Percentiles rank a stretch among this genome's conserved stretches.
Evolutionary conservation across 176 grass and related monocot genomes (phyloP).

Genomic region (Stipa capillata): DNA sequence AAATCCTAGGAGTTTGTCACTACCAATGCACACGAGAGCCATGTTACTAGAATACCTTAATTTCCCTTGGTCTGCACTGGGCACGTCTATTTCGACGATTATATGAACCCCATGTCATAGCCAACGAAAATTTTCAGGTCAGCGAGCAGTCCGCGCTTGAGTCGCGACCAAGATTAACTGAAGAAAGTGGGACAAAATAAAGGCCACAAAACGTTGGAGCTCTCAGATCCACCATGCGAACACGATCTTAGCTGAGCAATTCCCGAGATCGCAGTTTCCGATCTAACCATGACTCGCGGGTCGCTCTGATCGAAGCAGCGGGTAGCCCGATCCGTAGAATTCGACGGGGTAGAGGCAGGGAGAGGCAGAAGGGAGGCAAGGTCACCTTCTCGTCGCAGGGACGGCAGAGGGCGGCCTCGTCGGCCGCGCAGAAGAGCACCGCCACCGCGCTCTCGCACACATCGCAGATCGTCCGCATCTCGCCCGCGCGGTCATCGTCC

Average conservation of each 20-base stretch:
- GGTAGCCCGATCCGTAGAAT: neutral
- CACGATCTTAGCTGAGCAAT: neutral
- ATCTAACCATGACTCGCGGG: neutral
- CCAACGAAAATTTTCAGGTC: neutral
- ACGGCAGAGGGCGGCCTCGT: conserved; percentile 90
- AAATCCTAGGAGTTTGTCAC: neutral
- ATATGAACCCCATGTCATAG: neutral
- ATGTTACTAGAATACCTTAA: neutral
- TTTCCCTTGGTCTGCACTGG: neutral
- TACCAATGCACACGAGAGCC: neutral
- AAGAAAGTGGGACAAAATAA: neutral
- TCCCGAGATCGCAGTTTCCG: neutral
- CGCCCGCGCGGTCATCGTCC: conserved; percentile 22
- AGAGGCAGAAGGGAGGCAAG: neutral
- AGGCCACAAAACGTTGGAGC: neutral
- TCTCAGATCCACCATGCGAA: neutral
- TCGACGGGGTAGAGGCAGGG: neutral
- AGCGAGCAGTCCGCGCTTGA: neutral
- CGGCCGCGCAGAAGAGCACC: conserved; percentile 92
- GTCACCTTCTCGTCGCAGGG: conserved; percentile 86
- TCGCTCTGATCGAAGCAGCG: neutral
- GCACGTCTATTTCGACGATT: neutral
- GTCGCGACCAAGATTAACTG: neutral
- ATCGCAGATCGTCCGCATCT: conserved; percentile 97
- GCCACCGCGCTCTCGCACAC: conserved; percentile 90